Percentiles rank a stretch among this genome's conserved stretches.
Conservation (phyloP, 345 rosid species). For the Syzygium aromaticum region DNA sequence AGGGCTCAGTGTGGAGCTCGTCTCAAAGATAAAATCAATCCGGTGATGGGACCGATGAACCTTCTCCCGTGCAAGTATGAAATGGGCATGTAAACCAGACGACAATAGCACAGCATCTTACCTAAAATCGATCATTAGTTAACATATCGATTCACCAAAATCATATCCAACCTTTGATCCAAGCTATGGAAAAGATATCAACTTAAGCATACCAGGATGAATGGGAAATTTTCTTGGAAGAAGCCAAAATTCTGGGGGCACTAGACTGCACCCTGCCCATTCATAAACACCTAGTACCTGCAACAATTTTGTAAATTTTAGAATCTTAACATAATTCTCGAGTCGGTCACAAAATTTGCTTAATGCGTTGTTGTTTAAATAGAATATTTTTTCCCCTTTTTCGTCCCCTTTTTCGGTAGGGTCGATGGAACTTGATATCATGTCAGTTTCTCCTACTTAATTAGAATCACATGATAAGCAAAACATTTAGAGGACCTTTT, state of each 20-base stretch:
- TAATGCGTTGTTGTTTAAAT: neutral
- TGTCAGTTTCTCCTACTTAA: no score
- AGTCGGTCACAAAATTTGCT: neutral
- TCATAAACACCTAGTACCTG: constrained; percentile 58
- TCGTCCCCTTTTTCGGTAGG: no score
- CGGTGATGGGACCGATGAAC: constrained; percentile 43
- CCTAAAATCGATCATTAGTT: constrained; percentile 12
- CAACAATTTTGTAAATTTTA: neutral
- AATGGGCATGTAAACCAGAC: constrained; percentile 58
- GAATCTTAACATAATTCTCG: neutral
- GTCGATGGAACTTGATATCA: no score
- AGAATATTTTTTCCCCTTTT: neutral
- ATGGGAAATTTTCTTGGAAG: constrained; percentile 39
- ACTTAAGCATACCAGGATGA: constrained; percentile 25
- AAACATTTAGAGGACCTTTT: no score
- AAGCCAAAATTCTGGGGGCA: constrained; percentile 58
- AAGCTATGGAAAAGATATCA: neutral
- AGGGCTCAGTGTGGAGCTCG: constrained; percentile 46
- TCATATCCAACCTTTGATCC: neutral
- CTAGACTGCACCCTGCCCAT: constrained; percentile 58
- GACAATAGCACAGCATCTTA: constrained; percentile 40
- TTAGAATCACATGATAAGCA: no score
- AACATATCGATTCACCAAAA: neutral
- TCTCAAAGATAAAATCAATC: constrained; percentile 27
- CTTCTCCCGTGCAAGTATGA: constrained; percentile 61